Conservation (phyloP, 495 filamentous ascomycete species). For the Penicillium bialowiezense region DNA sequence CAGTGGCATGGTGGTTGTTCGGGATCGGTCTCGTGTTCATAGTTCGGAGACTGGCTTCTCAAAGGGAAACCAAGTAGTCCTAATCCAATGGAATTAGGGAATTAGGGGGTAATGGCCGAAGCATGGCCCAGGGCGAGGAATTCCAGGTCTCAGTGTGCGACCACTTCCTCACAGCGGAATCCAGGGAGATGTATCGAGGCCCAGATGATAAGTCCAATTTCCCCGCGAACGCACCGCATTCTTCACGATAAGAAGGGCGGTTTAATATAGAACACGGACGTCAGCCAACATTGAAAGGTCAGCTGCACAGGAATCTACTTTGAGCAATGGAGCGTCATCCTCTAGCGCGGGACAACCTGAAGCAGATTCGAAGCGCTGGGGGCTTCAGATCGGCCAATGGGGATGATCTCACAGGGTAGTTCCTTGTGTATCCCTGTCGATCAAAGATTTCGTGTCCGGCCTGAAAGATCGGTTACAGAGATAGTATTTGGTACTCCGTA, state of each 20-base stretch:
- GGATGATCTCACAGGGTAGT: slow-evolving; percentile 16
- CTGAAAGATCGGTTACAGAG: too few species aligned
- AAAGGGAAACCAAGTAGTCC: slow-evolving; percentile 6
- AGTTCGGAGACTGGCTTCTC: slow-evolving; percentile 17
- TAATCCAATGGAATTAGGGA: slow-evolving; percentile 6
- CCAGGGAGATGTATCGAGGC: slow-evolving; percentile 11
- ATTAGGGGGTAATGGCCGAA: slow-evolving; percentile 15
- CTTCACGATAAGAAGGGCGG: slow-evolving; percentile 5
- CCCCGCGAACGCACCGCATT: slow-evolving; percentile 6
- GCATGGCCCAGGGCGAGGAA: slow-evolving; percentile 23
- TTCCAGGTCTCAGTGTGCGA: slow-evolving; percentile 19
- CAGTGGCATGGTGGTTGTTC: slow-evolving; percentile 30
- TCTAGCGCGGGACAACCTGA: slow-evolving; percentile 16
- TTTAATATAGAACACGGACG: slow-evolving; percentile 10
- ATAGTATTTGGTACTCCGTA: too few species aligned
- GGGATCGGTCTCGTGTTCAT: slow-evolving; percentile 15
- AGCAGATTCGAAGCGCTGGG: slow-evolving; percentile 30
- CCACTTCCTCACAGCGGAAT: slow-evolving; percentile 17
- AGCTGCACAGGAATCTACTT: slow-evolving; percentile 10
- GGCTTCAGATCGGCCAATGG: slow-evolving; percentile 28
- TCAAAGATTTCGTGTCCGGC: slow-evolving; percentile 4
- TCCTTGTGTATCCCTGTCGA: slow-evolving; percentile 19
- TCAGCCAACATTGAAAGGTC: slow-evolving; percentile 20
- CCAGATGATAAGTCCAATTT: slow-evolving; percentile 22
- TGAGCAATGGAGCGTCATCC: slow-evolving; percentile 7